Evolutionary conservation across 108 stramenopile genomes (phyloP).

Genomic region (Bacterosira constricta): DNA sequence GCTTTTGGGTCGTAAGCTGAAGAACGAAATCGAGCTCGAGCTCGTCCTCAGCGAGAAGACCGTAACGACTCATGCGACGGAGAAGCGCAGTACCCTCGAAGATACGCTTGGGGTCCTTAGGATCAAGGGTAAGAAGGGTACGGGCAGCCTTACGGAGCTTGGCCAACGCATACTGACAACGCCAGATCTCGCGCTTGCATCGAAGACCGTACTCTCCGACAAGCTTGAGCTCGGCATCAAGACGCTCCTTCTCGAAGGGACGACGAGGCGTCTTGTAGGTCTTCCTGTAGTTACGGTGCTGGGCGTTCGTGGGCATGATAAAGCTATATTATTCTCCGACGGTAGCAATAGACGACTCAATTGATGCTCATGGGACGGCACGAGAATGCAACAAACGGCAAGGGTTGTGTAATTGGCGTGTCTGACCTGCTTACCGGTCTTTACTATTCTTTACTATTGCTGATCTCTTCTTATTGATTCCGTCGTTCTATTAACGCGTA

Average conservation of each 20-base stretch:
- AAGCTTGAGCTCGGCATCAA: slow-evolving; percentile 97
- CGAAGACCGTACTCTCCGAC: slow-evolving; percentile 99
- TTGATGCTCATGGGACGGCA: not conserved
- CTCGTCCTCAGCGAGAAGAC: slow-evolving; percentile 96
- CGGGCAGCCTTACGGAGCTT: slow-evolving; percentile 99
- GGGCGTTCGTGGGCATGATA: slow-evolving; percentile 60
- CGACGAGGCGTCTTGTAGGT: slow-evolving; percentile 99
- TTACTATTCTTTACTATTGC: not conserved
- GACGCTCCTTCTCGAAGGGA: slow-evolving; percentile 99
- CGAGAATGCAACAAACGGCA: not conserved
- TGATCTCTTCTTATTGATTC: not conserved
- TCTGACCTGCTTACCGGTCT: not conserved
- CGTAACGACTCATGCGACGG: slow-evolving; percentile 97
- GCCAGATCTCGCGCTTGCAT: slow-evolving; percentile 99
- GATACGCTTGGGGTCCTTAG: slow-evolving; percentile 97
- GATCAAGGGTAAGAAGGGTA: slow-evolving; percentile 94
- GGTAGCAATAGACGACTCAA: not conserved
- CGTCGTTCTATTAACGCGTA: too few relatives aligned
- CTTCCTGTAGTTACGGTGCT: slow-evolving; percentile 87
- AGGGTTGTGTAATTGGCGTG: not conserved
- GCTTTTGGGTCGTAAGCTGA: slow-evolving; percentile 97
- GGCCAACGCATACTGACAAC: slow-evolving; percentile 98
- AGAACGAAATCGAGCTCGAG: slow-evolving; percentile 96
- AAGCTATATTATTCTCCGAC: not conserved
- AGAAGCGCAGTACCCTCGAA: slow-evolving; percentile 99